Percentiles rank a stretch among this genome's conserved stretches.
phyloP scores from a whole-genome alignment of 2,329 filamentous ascomycete genomes.

The Fonsecaea nubica region DNA sequence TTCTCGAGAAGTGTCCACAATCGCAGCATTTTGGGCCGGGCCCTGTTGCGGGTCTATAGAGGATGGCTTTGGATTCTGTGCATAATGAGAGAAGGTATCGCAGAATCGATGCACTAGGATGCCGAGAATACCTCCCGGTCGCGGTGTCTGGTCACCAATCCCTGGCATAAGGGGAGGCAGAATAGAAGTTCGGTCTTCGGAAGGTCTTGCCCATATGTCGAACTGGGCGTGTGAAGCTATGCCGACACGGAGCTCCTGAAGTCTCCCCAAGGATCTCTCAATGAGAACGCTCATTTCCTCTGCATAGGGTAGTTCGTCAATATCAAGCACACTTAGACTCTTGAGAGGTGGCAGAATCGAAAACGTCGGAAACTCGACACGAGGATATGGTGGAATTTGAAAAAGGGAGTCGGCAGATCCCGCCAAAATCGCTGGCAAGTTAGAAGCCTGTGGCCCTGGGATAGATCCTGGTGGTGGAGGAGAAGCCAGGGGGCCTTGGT shows the following conservation, averaged over 20 bases:
- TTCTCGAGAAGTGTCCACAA: conserved; percentile 4
- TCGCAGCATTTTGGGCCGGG: conserved; percentile 7
- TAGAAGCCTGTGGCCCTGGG: conserved; percentile 27
- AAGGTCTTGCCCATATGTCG: conserved; percentile 42
- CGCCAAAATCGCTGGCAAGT: conserved; percentile 36
- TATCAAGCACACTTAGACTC: conserved; percentile 77
- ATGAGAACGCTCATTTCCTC: conserved; percentile 83
- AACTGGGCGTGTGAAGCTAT: conserved; percentile 64
- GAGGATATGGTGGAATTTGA: conserved; percentile 53
- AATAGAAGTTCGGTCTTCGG: conserved; percentile 33
- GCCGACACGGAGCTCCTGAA: conserved; percentile 76
- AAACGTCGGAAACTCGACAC: conserved; percentile 79
- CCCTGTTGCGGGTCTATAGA: conserved; percentile 11
- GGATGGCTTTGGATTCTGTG: conserved; percentile 4
- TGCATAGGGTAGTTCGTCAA: conserved; percentile 81
- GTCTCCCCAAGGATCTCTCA: conserved; percentile 68
- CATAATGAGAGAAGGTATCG: conserved; percentile 49
- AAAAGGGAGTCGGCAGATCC: conserved; percentile 35
- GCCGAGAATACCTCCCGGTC: conserved; percentile 70
- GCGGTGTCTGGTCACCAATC: conserved; percentile 61
- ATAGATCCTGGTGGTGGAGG: conserved; percentile 41
- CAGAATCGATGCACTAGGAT: conserved; percentile 71
- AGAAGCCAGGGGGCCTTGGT: conserved; percentile 50
- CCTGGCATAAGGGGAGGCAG: conserved; percentile 32
- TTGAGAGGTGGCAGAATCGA: conserved; percentile 77